A percentile compares a stretch with the other conserved stretches of the same genome.
Evolutionary conservation across 2,329 filamentous ascomycete species (phyloP).

Genomic region (Talaromyces marneffei): DNA sequence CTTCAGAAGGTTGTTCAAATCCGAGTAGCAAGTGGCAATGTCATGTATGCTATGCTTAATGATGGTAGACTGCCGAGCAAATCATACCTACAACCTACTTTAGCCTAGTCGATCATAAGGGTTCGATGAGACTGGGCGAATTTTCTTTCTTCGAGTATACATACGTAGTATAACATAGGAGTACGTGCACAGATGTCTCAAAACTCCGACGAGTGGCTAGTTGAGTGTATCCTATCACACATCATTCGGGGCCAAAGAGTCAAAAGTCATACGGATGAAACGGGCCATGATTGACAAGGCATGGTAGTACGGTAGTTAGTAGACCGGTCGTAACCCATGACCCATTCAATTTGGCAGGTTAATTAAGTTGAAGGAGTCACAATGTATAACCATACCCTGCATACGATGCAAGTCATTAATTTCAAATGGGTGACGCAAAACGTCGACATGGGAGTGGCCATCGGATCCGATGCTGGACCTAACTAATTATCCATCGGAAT

Average conservation of each 20-base stretch:
- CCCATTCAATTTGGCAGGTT: neutral
- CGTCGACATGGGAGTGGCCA: neutral
- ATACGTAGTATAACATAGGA: no score
- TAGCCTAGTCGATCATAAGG: neutral
- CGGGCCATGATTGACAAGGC: neutral
- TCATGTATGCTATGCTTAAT: neutral
- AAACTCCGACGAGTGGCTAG: neutral
- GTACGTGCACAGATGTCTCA: neutral
- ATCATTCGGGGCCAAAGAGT: neutral
- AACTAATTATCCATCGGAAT: neutral
- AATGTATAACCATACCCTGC: neutral
- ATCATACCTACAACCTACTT: neutral
- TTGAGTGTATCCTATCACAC: neutral
- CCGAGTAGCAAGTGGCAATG: neutral
- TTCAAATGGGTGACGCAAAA: neutral
- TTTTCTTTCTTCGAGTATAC: neutral
- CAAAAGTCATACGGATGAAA: neutral
- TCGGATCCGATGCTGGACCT: no score
- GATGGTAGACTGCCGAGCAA: neutral
- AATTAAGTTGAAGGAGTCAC: neutral
- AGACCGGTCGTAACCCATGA: neutral
- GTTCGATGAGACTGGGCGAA: neutral
- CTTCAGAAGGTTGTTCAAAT: neutral
- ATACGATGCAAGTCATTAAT: neutral
- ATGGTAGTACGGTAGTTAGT: no score